Percentiles rank a stretch among this genome's conserved stretches.
These are phyloP conservation scores for Trichoderma sp. DNA, from an alignment of 2,329 filamentous ascomycete species.

Conservation along the genomic window DNA sequence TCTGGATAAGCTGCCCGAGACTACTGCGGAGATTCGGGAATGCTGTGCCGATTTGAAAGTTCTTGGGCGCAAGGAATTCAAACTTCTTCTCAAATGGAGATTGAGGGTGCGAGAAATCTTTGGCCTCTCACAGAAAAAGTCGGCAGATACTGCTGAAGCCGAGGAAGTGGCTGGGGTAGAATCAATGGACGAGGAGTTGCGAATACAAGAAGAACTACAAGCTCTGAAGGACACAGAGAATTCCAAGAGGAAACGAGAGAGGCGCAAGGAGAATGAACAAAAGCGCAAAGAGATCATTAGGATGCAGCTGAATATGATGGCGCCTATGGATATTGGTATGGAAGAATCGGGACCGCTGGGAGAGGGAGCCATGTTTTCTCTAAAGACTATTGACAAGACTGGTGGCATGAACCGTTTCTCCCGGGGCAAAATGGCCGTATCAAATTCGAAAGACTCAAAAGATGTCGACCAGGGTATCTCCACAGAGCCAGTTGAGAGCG, in stretches of 20 bases:
- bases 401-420: slow-evolving; percentile 59
- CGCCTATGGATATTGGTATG: slow-evolving; percentile 92
- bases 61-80: slow-evolving; percentile 91
- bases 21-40: slow-evolving; percentile 74
- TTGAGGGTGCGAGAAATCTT: slow-evolving; percentile 87
- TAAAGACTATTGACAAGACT: slow-evolving; percentile 78
- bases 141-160: slow-evolving; percentile 41
- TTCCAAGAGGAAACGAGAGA: slow-evolving; percentile 76
- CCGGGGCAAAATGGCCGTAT: slow-evolving; percentile 75
- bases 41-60: slow-evolving; percentile 86
- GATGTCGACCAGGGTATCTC: slow-evolving; percentile 59
- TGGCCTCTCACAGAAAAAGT: slow-evolving; percentile 76
- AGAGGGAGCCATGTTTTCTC: slow-evolving; percentile 79
- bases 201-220: slow-evolving; percentile 84
- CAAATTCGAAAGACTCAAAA: slow-evolving; percentile 53
- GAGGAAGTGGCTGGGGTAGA: slow-evolving; percentile 79
- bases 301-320: slow-evolving; percentile 96
- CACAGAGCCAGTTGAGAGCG: slow-evolving; percentile 59
- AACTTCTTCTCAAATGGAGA: slow-evolving; percentile 83
- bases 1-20: slow-evolving; percentile 80
- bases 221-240: slow-evolving; percentile 76
- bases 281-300: slow-evolving; percentile 94
- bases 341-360: slow-evolving; percentile 78
- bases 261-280: slow-evolving; percentile 84
- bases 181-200: slow-evolving; percentile 91